Percentiles rank a stretch among this genome's conserved stretches.
These are phyloP conservation scores for Collybiopsis confluens DNA, from an alignment of 768 basidiomycete genomes.

Conservation along the genomic window DNA sequence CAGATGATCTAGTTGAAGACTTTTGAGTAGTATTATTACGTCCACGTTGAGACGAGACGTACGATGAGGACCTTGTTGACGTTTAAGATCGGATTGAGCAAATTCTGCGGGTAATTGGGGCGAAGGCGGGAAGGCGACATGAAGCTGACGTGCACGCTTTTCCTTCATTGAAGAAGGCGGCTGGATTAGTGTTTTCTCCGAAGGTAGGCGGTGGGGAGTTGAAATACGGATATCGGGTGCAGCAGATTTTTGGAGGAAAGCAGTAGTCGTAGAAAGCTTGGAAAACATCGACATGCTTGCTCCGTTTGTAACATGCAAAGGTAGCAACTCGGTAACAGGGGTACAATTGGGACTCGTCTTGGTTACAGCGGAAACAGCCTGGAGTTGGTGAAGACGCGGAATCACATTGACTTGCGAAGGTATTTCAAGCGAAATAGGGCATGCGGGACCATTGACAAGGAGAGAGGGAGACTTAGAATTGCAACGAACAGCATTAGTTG, in stretches of 20 bases:
- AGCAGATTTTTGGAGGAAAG: neutral
- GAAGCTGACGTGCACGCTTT: neutral
- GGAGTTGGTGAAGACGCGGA: neutral
- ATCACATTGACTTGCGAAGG: neutral
- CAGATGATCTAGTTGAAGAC: neutral
- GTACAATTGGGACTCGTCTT: no score
- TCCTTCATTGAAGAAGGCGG: neutral
- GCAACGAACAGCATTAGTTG: neutral
- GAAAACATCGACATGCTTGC: neutral
- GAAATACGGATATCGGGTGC: neutral
- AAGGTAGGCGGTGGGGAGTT: neutral
- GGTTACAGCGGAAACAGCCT: no score
- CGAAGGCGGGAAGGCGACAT: neutral
- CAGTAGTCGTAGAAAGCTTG: neutral
- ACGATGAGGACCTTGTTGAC: neutral
- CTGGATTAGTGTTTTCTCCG: neutral
- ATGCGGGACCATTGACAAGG: neutral
- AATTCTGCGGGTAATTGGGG: neutral
- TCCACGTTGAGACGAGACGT: no score
- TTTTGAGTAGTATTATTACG: no score
- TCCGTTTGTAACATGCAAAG: neutral
- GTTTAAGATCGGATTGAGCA: neutral
- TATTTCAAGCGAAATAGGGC: neutral
- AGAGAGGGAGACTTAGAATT: neutral
- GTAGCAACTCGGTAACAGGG: neutral